Base-by-base conservation (phyloP, 2,329 filamentous ascomycete species). In the Paradendryphiella salina region DNA sequence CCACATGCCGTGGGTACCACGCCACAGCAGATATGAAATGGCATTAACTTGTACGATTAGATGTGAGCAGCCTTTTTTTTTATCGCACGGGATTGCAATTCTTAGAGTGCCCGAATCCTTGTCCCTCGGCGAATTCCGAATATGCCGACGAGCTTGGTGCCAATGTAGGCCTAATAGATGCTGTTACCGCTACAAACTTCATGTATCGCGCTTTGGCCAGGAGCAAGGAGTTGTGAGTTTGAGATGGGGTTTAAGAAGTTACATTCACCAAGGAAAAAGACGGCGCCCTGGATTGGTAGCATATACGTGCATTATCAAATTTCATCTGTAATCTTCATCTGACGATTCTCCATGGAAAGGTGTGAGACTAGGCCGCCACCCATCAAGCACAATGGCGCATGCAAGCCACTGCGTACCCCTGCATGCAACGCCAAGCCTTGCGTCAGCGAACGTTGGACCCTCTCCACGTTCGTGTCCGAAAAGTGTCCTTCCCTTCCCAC, bases 1-100 rank as follows among this genome's bases (percentile, higher is more conserved):
- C 64, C 67, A 18, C 69, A 72, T 43, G 62, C 66, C 40, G 55
- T 44, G 14, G 67, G 66, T 6, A 70, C 66, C 9, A 58, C 57
- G n/a, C 57, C 66, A 28, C 64, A 67, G 48, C 61, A 65, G 37
- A 57, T 67, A 59, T 67, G 50, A 59, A 14, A 32, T 14, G 31
- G 17, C 11, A 26, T 18, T 5, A 5, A 38, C 5, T 2, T 38
- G 18, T 23, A 42, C 39, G 39, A 33, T 38, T 29, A 13, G 17
- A 7, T 32, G 33, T 31, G 17, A 37, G 23, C 17, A 13, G 26
- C 13, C 4, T 21, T 36, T 7, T 36, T 7, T 23, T 36, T 29
- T 45, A 17, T 11, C 18, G 17, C 14, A n/a, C 17, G 21, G 11
- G 26, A 45, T 28, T 31, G 33, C 17, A 28, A n/a, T 37, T 31